Evolutionary conservation across 2,329 filamentous ascomycete genomes (phyloP).

Genomic region (Gnomoniopsis smithogilvyi): DNA sequence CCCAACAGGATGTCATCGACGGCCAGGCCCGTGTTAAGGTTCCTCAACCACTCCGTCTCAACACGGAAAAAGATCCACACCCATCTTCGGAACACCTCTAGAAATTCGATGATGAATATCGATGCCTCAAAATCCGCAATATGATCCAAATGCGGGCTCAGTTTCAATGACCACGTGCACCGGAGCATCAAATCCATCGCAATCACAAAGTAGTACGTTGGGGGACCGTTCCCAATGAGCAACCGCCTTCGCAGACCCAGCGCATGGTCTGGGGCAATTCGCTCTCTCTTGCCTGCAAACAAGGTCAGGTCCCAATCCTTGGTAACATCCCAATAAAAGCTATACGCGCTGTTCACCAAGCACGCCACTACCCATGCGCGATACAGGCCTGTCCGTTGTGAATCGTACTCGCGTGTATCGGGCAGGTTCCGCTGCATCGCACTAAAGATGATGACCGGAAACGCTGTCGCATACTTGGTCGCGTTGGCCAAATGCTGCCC

Average conservation of each 20-base stretch:
- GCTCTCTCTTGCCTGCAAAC: constrained; percentile 58
- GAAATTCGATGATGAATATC: constrained; percentile 80
- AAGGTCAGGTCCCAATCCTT: constrained; percentile 96
- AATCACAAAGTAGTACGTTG: constrained; percentile 81
- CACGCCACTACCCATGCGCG: constrained; percentile 68
- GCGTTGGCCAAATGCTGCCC: constrained; percentile 92
- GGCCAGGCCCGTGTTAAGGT: constrained; percentile 50
- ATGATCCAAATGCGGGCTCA: constrained; percentile 77
- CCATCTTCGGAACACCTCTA: constrained; percentile 88
- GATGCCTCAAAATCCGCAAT: constrained; percentile 84
- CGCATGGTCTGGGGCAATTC: constrained; percentile 62
- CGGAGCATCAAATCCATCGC: constrained; percentile 74
- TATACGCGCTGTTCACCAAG: constrained; percentile 82
- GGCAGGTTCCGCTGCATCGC: constrained; percentile 66
- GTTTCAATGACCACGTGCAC: constrained; percentile 88
- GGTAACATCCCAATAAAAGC: constrained; percentile 97
- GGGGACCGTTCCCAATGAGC: constrained; percentile 62
- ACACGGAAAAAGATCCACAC: constrained; percentile 96
- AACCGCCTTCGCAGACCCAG: constrained; percentile 75
- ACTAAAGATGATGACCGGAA: constrained; percentile 82
- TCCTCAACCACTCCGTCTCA: constrained; percentile 86
- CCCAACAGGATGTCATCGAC: constrained; percentile 72
- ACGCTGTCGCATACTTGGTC: constrained; percentile 88
- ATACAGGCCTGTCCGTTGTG: constrained; percentile 43
- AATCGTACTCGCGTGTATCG: constrained; percentile 30